These are phyloP conservation scores for Fusarium euwallaceae DNA, from an alignment of 2,329 filamentous ascomycete genomes.

Conservation along the genomic window DNA sequence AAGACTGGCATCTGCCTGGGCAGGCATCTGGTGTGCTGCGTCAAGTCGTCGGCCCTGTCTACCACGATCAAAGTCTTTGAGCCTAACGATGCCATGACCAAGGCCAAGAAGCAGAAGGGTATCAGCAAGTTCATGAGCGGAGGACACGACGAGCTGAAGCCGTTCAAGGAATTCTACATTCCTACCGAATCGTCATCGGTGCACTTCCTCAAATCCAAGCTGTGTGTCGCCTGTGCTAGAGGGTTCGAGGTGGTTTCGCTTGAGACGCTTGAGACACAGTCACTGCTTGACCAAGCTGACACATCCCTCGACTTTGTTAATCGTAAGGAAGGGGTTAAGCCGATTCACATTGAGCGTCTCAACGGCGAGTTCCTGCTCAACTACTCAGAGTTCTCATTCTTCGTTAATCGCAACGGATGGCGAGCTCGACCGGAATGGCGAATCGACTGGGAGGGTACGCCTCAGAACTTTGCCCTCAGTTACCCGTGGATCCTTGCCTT, in stretches of 20 bases:
- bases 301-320: constrained; percentile 98
- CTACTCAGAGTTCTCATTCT: constrained; percentile 99
- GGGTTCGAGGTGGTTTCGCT: constrained; percentile 98
- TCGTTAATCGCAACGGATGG: constrained; percentile 99
- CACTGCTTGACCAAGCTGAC: constrained; percentile 95
- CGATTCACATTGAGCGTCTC: constrained; percentile 96
- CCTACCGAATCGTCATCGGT: constrained; percentile 98
- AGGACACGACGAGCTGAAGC: constrained; percentile 93
- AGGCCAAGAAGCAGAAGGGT: constrained; percentile 95
- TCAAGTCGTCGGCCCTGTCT: constrained; percentile 92
- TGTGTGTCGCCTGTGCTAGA: constrained; percentile 94
- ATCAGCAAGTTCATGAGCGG: constrained; percentile 95
- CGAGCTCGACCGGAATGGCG: constrained; percentile 95
- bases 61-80: constrained; percentile 99
- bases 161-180: constrained; percentile 99
- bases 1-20: constrained; percentile 96
- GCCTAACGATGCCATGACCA: constrained; percentile 93
- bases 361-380: constrained; percentile 98
- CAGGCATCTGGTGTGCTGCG: constrained; percentile 93
- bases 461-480: constrained; percentile 91
- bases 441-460: constrained; percentile 96
- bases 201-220: constrained; percentile 95
- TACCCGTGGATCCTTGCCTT: constrained; percentile 98
- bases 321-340: constrained; percentile 91
- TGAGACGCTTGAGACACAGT: constrained; percentile 98